These are phyloP conservation scores for Penicillium sp. DNA, from an alignment of 2,329 filamentous ascomycete genomes.

Conservation along the genomic window DNA sequence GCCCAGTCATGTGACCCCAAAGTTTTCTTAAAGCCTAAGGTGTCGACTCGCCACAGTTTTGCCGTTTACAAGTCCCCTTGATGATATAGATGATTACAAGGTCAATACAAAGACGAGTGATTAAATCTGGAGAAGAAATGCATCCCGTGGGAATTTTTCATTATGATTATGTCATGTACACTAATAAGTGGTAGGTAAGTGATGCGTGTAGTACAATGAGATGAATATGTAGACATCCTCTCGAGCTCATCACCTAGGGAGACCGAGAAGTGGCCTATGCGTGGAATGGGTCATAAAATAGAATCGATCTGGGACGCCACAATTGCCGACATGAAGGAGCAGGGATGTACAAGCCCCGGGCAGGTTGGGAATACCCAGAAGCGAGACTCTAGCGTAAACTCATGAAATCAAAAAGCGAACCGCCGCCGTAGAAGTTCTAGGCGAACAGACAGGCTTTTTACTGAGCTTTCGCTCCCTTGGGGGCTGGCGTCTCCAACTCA, in stretches of 20 bases:
- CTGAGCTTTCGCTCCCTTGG: slow-evolving; percentile 46
- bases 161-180: slow-evolving; percentile 35
- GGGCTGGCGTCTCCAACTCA: slow-evolving; percentile 63
- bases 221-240: slow-evolving; percentile 13
- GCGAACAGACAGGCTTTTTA: slow-evolving; percentile 27
- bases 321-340: slow-evolving; percentile 18
- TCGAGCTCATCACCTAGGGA: not conserved
- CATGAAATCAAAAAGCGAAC: slow-evolving; percentile 22
- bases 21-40: slow-evolving; percentile 9
- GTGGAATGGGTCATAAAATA: slow-evolving; percentile 19
- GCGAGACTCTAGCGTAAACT: slow-evolving; percentile 25
- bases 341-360: slow-evolving; percentile 20
- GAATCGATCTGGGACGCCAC: slow-evolving; percentile 25
- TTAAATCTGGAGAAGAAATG: not conserved
- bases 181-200: slow-evolving; percentile 37
- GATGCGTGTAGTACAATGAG: slow-evolving; percentile 19
- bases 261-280: slow-evolving; percentile 24
- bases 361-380: slow-evolving; percentile 3
- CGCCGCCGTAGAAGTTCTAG: slow-evolving; percentile 3
- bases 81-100: not conserved
- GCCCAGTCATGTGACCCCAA: slow-evolving; percentile 13
- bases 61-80: no score
- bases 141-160: slow-evolving; percentile 10
- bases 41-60: not conserved
- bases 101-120: not conserved